Percentiles rank a stretch among this genome's conserved stretches.
phyloP scores from a whole-genome alignment of 805 yeast species.

The Peterozyma xylosa region DNA sequence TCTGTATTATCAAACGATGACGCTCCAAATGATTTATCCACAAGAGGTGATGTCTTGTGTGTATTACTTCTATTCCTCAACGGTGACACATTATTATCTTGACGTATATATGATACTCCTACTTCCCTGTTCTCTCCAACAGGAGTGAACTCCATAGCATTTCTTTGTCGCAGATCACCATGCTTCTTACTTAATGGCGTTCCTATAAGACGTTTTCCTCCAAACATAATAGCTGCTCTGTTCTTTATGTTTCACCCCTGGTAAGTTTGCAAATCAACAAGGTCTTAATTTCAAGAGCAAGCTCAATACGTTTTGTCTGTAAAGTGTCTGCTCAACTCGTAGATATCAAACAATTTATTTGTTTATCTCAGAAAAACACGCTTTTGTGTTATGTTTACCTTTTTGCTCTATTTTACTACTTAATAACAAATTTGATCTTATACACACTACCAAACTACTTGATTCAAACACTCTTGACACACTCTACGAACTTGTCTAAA shows the following conservation, averaged over 20 bases:
- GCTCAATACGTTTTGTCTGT: no score
- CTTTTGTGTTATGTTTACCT: neutral
- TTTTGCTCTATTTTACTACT: neutral
- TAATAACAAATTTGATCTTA: neutral
- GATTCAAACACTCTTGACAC: conserved; percentile 17
- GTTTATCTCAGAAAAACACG: neutral
- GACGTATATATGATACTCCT: neutral
- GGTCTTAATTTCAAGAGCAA: no score
- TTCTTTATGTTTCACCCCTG: no score
- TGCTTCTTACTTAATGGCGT: conserved; percentile 18
- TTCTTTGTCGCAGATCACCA: conserved; percentile 8
- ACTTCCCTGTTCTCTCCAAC: conserved; percentile 21
- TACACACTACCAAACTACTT: neutral
- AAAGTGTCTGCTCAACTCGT: no score
- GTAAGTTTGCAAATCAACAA: no score
- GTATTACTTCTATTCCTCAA: neutral
- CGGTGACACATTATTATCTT: conserved; percentile 5
- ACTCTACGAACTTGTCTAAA: conserved; percentile 44
- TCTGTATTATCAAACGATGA: conserved; percentile 18
- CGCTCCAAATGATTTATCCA: conserved; percentile 3
- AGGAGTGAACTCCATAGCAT: conserved; percentile 31
- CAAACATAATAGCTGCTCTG: conserved; percentile 16
- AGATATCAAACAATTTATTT: no score
- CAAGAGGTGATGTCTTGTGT: neutral
- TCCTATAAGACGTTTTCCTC: conserved; percentile 20